These are phyloP conservation scores for Aspergillus proliferans DNA, from an alignment of 2,329 filamentous ascomycete species.

Conservation along the genomic window DNA sequence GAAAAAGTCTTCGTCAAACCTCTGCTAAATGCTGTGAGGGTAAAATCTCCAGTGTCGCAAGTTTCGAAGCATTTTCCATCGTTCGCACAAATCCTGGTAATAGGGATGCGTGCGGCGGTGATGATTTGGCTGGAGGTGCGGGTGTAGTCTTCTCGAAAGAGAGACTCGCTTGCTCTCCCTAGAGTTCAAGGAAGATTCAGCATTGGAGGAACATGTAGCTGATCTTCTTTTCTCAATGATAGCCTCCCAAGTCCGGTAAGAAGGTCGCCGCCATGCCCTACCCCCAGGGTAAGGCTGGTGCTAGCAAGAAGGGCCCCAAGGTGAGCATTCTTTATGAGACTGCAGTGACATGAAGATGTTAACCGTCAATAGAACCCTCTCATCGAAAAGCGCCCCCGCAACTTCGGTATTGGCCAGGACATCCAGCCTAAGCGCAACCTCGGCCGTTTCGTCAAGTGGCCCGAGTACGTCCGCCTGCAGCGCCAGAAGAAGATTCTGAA, in stretches of 20 bases:
- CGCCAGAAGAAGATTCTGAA: constrained; percentile 93
- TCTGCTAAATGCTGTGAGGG: constrained; percentile 34
- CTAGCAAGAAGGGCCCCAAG: constrained; percentile 91
- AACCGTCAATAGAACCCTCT: constrained; percentile 74
- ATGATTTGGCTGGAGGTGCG: constrained; percentile 52
- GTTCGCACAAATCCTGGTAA: constrained; percentile 23
- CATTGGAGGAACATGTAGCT: constrained; percentile 71
- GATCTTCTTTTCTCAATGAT: constrained; percentile 99
- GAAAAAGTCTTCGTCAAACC: constrained; percentile 32
- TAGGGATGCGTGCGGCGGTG: constrained; percentile 29
- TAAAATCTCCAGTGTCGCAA: constrained; percentile 16
- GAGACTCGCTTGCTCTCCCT: constrained; percentile 58
- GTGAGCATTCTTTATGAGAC: constrained; percentile 49
- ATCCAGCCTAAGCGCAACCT: constrained; percentile 95
- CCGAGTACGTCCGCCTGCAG: constrained; percentile 97
- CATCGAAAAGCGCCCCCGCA: constrained; percentile 93
- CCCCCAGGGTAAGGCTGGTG: constrained; percentile 82
- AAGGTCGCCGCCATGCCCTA: constrained; percentile 96
- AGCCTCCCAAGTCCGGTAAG: constrained; percentile 97
- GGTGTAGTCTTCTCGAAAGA: constrained; percentile 47
- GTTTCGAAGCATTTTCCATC: constrained; percentile 33
- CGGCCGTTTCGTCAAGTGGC: constrained; percentile 98
- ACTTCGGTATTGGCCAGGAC: constrained; percentile 98
- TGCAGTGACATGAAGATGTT: constrained; percentile 14
- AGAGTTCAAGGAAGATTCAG: constrained; percentile 85